Percentiles rank a stretch among this genome's conserved stretches.
Evolutionary conservation across 805 yeast species (phyloP).

Genomic region (Torulaspora microellipsoides): DNA sequence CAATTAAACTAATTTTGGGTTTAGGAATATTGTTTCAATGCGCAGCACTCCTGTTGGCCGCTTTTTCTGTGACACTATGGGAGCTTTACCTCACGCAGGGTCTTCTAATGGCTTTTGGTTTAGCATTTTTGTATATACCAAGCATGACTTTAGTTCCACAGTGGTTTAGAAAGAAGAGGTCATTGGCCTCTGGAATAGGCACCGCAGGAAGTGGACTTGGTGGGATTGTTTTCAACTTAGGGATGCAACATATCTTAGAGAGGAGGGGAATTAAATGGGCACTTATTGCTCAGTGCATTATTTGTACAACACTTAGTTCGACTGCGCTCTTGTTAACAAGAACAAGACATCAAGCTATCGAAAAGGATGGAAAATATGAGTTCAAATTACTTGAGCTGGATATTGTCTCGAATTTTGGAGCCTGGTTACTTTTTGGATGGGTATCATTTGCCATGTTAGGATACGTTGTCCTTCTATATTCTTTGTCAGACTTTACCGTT

Average conservation of each 20-base stretch:
- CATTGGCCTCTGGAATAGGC: conserved; percentile 37
- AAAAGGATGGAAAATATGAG: conserved; percentile 8
- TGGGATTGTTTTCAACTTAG: conserved; percentile 39
- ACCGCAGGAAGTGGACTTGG: conserved; percentile 42
- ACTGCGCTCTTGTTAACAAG: conserved; percentile 28
- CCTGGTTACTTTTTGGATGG: conserved; percentile 40
- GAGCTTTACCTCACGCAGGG: conserved; percentile 55
- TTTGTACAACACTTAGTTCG: conserved; percentile 34
- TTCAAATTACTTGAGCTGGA: conserved; percentile 39
- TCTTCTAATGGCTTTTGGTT: conserved; percentile 46
- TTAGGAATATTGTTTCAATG: conserved; percentile 46
- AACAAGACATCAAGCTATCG: conserved; percentile 31
- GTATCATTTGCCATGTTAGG: conserved; percentile 52
- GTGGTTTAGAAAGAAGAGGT: conserved; percentile 49
- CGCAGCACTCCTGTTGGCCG: conserved; percentile 47
- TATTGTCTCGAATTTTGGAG: conserved; percentile 39
- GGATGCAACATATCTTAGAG: conserved; percentile 35
- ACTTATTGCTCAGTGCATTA: conserved; percentile 36
- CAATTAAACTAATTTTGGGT: conserved; percentile 38
- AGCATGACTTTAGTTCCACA: conserved; percentile 47
- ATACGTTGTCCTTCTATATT: conserved; percentile 54
- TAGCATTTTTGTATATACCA: conserved; percentile 48
- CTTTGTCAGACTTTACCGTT: conserved; percentile 53
- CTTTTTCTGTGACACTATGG: conserved; percentile 48
- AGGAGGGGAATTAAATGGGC: conserved; percentile 31